A percentile compares a stretch with the other conserved stretches of the same genome.
Evolutionary conservation across 192 early-diverging fungal species (phyloP).

Genomic region (Linnemannia hyalina): DNA sequence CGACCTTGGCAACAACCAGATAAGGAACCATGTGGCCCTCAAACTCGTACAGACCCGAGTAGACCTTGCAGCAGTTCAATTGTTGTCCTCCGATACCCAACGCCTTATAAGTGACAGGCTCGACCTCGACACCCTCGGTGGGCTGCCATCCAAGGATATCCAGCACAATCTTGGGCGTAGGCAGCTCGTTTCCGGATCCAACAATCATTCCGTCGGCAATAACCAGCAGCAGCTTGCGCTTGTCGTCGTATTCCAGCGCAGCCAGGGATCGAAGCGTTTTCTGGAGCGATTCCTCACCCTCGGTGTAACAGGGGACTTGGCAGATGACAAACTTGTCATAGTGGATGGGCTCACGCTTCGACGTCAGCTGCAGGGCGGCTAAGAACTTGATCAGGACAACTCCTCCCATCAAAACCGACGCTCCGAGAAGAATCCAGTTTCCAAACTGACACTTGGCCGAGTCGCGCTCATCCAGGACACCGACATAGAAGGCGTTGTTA

Average conservation of each 20-base stretch:
- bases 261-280: slow-evolving; percentile 84
- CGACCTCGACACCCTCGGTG: slow-evolving; percentile 64
- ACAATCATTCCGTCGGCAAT: slow-evolving; percentile 88
- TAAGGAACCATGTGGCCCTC: slow-evolving; percentile 83
- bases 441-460: slow-evolving; percentile 68
- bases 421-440: slow-evolving; percentile 75
- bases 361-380: slow-evolving; percentile 79
- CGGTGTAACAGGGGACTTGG: slow-evolving; percentile 88
- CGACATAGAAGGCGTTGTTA: slow-evolving; percentile 75
- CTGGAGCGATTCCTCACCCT: slow-evolving; percentile 80
- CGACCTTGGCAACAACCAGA: slow-evolving; percentile 86
- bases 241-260: slow-evolving; percentile 81
- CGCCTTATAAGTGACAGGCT: slow-evolving; percentile 80
- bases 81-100: slow-evolving; percentile 84
- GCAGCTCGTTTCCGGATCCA: slow-evolving; percentile 83
- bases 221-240: slow-evolving; percentile 82
- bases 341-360: slow-evolving; percentile 73
- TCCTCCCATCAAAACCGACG: slow-evolving; percentile 75
- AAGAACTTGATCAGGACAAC: slow-evolving; percentile 82
- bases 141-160: slow-evolving; percentile 77
- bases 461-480: slow-evolving; percentile 73
- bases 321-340: slow-evolving; percentile 85
- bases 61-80: slow-evolving; percentile 86
- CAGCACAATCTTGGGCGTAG: slow-evolving; percentile 86
- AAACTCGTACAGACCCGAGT: slow-evolving; percentile 83